Conservation (phyloP, 1,284 basidiomycete species). For the Thecaphora frezii region DNA sequence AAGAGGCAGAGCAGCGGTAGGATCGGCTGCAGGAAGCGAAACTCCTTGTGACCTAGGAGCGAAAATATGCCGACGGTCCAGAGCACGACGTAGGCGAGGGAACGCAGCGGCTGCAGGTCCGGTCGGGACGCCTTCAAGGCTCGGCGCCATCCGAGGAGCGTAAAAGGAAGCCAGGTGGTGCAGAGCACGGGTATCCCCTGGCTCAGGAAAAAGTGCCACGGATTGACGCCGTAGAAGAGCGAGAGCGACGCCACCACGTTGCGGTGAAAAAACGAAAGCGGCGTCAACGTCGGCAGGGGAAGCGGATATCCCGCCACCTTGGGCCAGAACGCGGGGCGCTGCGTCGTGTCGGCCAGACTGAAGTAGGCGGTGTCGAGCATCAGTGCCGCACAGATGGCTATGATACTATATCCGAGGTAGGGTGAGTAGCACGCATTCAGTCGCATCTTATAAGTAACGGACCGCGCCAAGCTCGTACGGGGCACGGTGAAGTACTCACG, state of each 20-base stretch:
- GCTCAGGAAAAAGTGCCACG: constrained; percentile 84
- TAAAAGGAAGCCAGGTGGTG: constrained; percentile 72
- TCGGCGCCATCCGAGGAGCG: constrained; percentile 65
- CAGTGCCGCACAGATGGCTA: constrained; percentile 62
- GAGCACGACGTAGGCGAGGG: constrained; percentile 18
- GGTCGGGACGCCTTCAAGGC: background rate
- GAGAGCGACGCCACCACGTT: constrained; percentile 72
- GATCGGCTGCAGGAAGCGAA: constrained; percentile 91
- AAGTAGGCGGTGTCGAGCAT: constrained; percentile 73
- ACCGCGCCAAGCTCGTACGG: too few species aligned
- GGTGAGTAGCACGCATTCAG: too few species aligned
- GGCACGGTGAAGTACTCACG: constrained; percentile 40
- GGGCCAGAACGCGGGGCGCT: background rate
- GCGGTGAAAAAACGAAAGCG: constrained; percentile 76
- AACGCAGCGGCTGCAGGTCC: constrained; percentile 4
- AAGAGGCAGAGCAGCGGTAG: constrained; percentile 82
- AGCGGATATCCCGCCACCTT: constrained; percentile 1
- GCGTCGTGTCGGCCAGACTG: constrained; percentile 50
- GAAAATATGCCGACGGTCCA: constrained; percentile 35
- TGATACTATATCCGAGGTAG: too few species aligned
- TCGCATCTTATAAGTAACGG: too few species aligned
- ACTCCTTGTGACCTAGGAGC: constrained; percentile 72
- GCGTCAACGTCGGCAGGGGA: constrained; percentile 68
- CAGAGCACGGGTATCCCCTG: constrained; percentile 82
- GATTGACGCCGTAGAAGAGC: constrained; percentile 85